Evolutionary conservation across 2,329 filamentous ascomycete genomes (phyloP), one percentile per base, ranked within the genome.

Genomic region (Niveomyces coronatus): DNA sequence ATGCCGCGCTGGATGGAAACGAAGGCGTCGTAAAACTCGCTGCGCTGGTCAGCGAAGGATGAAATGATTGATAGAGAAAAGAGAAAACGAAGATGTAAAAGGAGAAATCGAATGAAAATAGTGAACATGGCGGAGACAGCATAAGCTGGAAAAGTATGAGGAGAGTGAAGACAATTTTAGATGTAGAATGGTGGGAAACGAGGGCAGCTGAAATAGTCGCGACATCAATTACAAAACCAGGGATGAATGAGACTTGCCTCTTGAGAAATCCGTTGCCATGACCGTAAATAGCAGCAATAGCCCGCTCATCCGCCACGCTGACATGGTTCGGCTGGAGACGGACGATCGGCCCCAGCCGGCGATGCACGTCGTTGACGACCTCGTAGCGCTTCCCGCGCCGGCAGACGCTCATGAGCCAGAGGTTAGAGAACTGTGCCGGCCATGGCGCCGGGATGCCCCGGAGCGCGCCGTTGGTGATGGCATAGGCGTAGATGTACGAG

Each of bases 21-120:
- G 50, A 94, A 94, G 35, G 85, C 83, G 52, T 94, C 85, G 51
- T 94, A 94, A 62, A 88, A 94, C 3, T 89, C 79, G 29, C 82
- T 86, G 6, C 0, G 3, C 10, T 9, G 11, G 14, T 40, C 20
- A 38, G 29, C 9, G 23, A 4, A 16, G 1, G n/a, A n/a, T n/a
- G n/a, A n/a, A n/a, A n/a, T n/a, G n/a, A n/a, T n/a, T n/a, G n/a
- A n/a, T n/a, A n/a, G n/a, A n/a, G n/a, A n/a, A n/a, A n/a, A n/a
- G n/a, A n/a, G n/a, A n/a, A n/a, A n/a, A n/a, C n/a, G n/a, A n/a
- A n/a, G n/a, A n/a, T n/a, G n/a, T n/a, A n/a, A n/a, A n/a, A n/a
- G n/a, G n/a, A n/a, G n/a, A n/a, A n/a, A n/a, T n/a, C n/a, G n/a
- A n/a, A n/a, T n/a, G n/a, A n/a, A n/a, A n/a, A n/a, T n/a, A n/a